Conservation (phyloP, 2,329 filamentous ascomycete genomes). For the Fusarium setosum region DNA sequence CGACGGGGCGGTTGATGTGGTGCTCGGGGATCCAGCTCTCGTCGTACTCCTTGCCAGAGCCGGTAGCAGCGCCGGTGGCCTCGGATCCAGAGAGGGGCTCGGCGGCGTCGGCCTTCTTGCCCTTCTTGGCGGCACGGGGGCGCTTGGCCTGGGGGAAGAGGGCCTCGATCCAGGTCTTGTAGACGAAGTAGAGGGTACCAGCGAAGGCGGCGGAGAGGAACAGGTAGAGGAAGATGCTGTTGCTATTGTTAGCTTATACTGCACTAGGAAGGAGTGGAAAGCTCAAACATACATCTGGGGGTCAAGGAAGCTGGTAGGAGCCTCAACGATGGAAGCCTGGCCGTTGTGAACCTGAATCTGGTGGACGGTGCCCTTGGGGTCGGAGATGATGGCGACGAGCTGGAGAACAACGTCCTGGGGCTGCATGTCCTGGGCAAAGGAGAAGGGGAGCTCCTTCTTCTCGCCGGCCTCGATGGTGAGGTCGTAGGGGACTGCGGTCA, state of each 20-base stretch:
- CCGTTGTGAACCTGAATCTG: slow-evolving; percentile 85
- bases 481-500: slow-evolving; percentile 81
- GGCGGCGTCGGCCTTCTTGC: slow-evolving; percentile 74
- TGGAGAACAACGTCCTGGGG: slow-evolving; percentile 88
- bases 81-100: slow-evolving; percentile 76
- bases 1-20: slow-evolving; percentile 88
- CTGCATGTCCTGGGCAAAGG: slow-evolving; percentile 90
- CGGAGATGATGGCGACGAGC: slow-evolving; percentile 79
- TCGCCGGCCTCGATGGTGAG: slow-evolving; percentile 80
- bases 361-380: slow-evolving; percentile 75
- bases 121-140: slow-evolving; percentile 68
- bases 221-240: slow-evolving; percentile 96
- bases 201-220: slow-evolving; percentile 83
- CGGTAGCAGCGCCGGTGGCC: slow-evolving; percentile 74
- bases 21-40: slow-evolving; percentile 93
- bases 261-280: not conserved
- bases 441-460: slow-evolving; percentile 81
- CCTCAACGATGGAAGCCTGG: slow-evolving; percentile 87
- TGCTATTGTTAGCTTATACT: slow-evolving; percentile 43
- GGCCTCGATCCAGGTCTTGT: slow-evolving; percentile 96
- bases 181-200: slow-evolving; percentile 93
- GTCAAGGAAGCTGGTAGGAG: slow-evolving; percentile 91
- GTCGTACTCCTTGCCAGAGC: slow-evolving; percentile 81
- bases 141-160: slow-evolving; percentile 93
- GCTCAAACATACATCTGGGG: slow-evolving; percentile 85